Conservation (phyloP, 768 basidiomycete species). For the Dentipellis sp. region DNA sequence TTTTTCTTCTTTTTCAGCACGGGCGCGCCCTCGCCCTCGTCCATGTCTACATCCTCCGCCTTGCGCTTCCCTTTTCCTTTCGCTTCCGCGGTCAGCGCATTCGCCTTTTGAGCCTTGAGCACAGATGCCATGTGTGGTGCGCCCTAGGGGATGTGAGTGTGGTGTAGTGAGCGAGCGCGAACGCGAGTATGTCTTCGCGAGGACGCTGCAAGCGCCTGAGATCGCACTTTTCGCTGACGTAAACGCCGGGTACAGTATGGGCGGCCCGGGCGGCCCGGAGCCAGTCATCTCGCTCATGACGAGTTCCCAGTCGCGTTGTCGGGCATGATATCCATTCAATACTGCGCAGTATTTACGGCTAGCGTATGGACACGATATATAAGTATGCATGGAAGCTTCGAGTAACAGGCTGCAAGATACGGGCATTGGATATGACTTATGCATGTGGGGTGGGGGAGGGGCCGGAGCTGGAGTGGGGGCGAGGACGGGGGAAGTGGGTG, state of each 20-base stretch:
- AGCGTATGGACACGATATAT: neutral
- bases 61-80: slow-evolving; percentile 52
- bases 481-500: neutral
- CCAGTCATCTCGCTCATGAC: no score
- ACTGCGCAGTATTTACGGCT: neutral
- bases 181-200: neutral
- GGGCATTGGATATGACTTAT: neutral
- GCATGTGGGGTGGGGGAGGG: neutral
- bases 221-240: neutral
- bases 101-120: slow-evolving; percentile 50
- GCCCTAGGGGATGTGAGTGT: neutral
- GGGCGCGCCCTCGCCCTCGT: slow-evolving; percentile 34
- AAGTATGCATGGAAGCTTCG: neutral
- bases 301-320: no score
- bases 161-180: neutral
- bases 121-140: slow-evolving; percentile 52
- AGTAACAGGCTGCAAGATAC: neutral
- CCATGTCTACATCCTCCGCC: slow-evolving; percentile 51
- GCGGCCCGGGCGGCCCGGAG: no score
- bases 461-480: neutral
- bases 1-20: slow-evolving; percentile 59
- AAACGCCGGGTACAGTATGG: neutral
- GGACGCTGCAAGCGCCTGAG: neutral
- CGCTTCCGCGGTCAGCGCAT: slow-evolving; percentile 38
- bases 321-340: no score